These are phyloP conservation scores for Berberis vulgaris DNA, from an alignment of 164 flowering plant genomes.

Conservation along the genomic window DNA sequence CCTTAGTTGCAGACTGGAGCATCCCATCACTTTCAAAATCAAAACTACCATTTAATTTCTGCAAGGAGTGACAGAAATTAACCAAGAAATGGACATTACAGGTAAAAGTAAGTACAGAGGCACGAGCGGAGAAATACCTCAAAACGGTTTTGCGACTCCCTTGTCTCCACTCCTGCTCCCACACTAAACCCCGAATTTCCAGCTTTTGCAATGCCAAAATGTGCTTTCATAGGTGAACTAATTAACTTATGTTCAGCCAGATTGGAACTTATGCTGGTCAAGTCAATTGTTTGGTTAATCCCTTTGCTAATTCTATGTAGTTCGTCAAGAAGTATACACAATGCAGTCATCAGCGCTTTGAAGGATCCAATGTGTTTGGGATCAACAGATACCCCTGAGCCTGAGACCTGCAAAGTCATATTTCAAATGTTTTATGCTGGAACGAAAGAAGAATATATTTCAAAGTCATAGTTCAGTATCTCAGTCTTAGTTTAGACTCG, in stretches of 20 bases:
- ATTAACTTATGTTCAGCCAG: slow-evolving; percentile 28
- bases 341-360: slow-evolving; percentile 55
- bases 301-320: slow-evolving; percentile 59
- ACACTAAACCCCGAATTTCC: slow-evolving; percentile 19
- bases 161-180: slow-evolving; percentile 14
- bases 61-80: slow-evolving; percentile 14
- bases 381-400: slow-evolving; percentile 21
- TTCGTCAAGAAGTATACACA: slow-evolving; percentile 61
- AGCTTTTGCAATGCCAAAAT: slow-evolving; percentile 16
- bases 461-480: background rate
- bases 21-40: slow-evolving; percentile 30
- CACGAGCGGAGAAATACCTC: slow-evolving; percentile 32
- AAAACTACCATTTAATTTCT: slow-evolving; percentile 35
- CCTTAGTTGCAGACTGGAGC: slow-evolving; percentile 35
- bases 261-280: slow-evolving; percentile 37
- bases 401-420: slow-evolving; percentile 22
- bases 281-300: slow-evolving; percentile 49
- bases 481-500: no score
- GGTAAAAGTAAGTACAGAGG: slow-evolving; percentile 1
- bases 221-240: slow-evolving; percentile 16
- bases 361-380: slow-evolving; percentile 34
- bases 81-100: background rate
- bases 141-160: slow-evolving; percentile 26
- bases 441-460: background rate
- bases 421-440: background rate